Base-by-base conservation (phyloP, 345 rosid genomes). In the Toxicodendron radicans region DNA sequence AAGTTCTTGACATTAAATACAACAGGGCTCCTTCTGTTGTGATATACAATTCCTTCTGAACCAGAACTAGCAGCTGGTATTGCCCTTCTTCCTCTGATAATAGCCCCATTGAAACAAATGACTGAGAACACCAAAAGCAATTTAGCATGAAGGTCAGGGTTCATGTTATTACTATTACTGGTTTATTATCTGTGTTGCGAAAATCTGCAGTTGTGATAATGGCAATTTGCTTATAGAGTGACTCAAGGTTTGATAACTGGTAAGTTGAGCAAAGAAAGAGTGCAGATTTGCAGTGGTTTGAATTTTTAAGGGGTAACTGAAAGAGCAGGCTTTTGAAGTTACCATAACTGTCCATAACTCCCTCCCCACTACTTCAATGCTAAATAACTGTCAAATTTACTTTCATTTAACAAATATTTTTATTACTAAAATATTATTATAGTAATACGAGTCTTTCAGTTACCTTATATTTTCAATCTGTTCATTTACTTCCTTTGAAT, bases 1-100 rank as follows among this genome's bases (percentile, higher is more conserved):
- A 79, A 76, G 62, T 64, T 71, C 70, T 41, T 74, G 53, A 81
- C 80, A 72, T 79, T 59, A 0, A 79, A 60, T 45, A 53, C 11
- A 63, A 53, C 32, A 23, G 80, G 72, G 70, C 52, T 77, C n/a
- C 11, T 64, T 74, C 56, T 73, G 35, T 58, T 49, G 61, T 62
- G 3, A 20, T 46, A 35, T 33, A n/a, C 17, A 5, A 30, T 3
- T 3, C 58, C 67, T 71, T 62, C 64, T 0, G 32, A 43, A 54
- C 65, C 51, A 4, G 58, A 54, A 57, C 27, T 70, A 60, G 71
- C 54, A 52, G 71, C 66, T 23, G 32, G 12, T 30, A 17, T 62
- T 10, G 30, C 45, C 32, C 66, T 56, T 52, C 43, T 64, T 56
- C 66, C 69, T 41, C 53, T 53, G 2, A 14, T 17, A 57, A 64